Base-by-base conservation (phyloP, 805 yeast species). In the Pichia rugopelliculosa region DNA sequence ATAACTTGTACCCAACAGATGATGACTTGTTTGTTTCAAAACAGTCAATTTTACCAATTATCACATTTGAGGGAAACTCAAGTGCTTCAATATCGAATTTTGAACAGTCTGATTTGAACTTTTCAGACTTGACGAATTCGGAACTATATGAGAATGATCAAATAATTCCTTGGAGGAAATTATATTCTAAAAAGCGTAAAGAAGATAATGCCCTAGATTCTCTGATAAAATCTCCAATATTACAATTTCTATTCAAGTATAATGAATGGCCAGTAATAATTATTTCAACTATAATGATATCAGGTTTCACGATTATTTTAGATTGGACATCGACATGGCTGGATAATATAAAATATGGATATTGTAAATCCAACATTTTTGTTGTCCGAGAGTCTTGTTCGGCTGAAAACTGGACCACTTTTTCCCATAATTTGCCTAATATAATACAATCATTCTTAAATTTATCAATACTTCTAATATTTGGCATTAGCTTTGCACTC, bases 321-420 rank as follows among this genome's bases (percentile, higher is more conserved):
- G 82, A 80, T 53, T 69, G 76, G 52, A 51, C 67, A 0, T 68
- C 80, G 1, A 75, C 70, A 22, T 70, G 74, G 69, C 61, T 80
- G 40, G 71, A 76, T 48, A 84, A 78, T 53, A 49, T 76, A 40
- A 73, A 75, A 44, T 72, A 70, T 49, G 86, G 86, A 0, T 53
- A 72, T 7, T 80, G 87, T 53, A 53, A 65, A 10, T 59, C 54
- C 8, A 52, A 63, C 21, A 9, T 65, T 10, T 59, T 60, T 45
- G 50, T 53, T 1, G 58, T 62, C n/a, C 51, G 57, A 6, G 50
- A 53, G 13, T 61, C 69, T 36, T 73, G 77, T 54, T 51, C 51
- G 22, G 57, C 48, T 2, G 56, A 46, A 4, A 55, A 52, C 8
- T 67, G 68, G 58, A 54, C 48, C 18, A 44, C 46, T 6, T 68